Percentiles rank a stretch among this genome's conserved stretches.
Conservation (phyloP, 2,329 filamentous ascomycete genomes). For the Colletotrichum eleusines region DNA sequence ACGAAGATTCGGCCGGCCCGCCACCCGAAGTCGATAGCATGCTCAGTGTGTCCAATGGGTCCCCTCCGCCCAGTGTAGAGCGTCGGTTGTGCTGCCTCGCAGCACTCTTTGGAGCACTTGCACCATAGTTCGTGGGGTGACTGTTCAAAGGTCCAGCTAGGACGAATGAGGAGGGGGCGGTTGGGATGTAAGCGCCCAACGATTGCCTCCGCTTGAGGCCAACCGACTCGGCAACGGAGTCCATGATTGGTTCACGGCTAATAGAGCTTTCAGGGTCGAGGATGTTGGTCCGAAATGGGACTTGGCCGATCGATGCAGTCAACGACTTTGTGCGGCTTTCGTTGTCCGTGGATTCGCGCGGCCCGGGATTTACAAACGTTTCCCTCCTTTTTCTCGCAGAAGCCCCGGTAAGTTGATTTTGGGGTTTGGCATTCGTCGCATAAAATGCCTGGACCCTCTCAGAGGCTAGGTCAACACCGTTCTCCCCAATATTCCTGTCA, state of each 20-base stretch:
- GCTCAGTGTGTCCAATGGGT: constrained; percentile 11
- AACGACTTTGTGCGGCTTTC: constrained; percentile 41
- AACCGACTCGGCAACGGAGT: constrained; percentile 22
- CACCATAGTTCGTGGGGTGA: not conserved
- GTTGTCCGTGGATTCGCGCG: constrained; percentile 16
- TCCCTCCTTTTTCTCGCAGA: constrained; percentile 42
- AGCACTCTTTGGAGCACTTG: not conserved
- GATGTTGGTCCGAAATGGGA: constrained; percentile 37
- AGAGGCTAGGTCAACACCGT: constrained; percentile 50
- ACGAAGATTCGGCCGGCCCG: constrained; percentile 17
- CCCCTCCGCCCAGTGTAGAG: constrained; percentile 20
- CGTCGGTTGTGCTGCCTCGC: constrained; percentile 16
- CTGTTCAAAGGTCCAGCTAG: constrained; percentile 1
- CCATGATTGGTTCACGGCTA: constrained; percentile 28
- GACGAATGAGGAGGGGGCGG: constrained; percentile 10
- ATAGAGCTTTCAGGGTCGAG: constrained; percentile 28
- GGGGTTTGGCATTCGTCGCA: constrained; percentile 41
- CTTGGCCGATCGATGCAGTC: constrained; percentile 40
- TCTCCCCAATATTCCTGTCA: constrained; percentile 67
- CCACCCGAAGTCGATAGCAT: constrained; percentile 28
- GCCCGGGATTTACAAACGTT: constrained; percentile 22
- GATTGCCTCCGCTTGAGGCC: constrained; percentile 36
- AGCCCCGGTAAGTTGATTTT: constrained; percentile 39
- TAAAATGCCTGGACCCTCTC: constrained; percentile 54
- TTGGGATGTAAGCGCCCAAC: constrained; percentile 38